Evolutionary conservation across 2,329 filamentous ascomycete species (phyloP).

Genomic region (Sporothrix brunneoviolacea): DNA sequence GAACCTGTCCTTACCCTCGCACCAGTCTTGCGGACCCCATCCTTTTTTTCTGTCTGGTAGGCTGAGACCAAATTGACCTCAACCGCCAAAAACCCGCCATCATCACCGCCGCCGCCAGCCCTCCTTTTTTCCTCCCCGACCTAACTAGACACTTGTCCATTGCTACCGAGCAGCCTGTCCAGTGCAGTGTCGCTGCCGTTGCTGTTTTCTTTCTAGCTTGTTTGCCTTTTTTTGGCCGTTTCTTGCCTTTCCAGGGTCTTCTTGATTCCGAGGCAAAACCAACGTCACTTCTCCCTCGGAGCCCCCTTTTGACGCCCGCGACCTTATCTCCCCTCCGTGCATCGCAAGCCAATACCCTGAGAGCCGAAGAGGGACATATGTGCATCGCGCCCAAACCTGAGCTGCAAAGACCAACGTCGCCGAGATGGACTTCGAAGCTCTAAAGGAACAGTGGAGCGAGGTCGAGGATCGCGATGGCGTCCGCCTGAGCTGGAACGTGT

Average conservation of each 20-base stretch:
- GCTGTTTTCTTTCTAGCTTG: neutral
- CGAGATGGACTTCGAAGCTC: slow-evolving; percentile 80
- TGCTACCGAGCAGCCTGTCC: slow-evolving; percentile 3
- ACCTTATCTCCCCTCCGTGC: too few relatives aligned
- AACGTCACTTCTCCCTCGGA: neutral
- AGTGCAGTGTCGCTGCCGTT: slow-evolving; percentile 2
- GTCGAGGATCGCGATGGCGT: slow-evolving; percentile 95
- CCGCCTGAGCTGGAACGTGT: slow-evolving; percentile 96
- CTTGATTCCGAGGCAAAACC: neutral
- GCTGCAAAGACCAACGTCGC: too few relatives aligned
- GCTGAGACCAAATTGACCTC: slow-evolving; percentile 17
- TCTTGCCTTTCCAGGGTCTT: neutral
- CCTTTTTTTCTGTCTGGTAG: too few relatives aligned
- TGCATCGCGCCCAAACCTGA: too few relatives aligned
- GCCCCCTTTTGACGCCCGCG: too few relatives aligned
- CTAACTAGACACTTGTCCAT: slow-evolving; percentile 9
- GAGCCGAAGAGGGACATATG: neutral
- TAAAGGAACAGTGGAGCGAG: slow-evolving; percentile 95
- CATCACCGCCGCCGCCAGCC: slow-evolving; percentile 5
- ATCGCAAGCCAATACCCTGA: too few relatives aligned
- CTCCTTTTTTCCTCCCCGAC: slow-evolving; percentile 9
- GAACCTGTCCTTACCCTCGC: slow-evolving; percentile 10
- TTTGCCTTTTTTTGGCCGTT: neutral
- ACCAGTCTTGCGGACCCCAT: too few relatives aligned
- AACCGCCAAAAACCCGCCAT: slow-evolving; percentile 6